Percentiles rank a stretch among this genome's conserved stretches.
Conservation (phyloP, 106 monocot species). For the Dactylorhiza incarnata region DNA sequence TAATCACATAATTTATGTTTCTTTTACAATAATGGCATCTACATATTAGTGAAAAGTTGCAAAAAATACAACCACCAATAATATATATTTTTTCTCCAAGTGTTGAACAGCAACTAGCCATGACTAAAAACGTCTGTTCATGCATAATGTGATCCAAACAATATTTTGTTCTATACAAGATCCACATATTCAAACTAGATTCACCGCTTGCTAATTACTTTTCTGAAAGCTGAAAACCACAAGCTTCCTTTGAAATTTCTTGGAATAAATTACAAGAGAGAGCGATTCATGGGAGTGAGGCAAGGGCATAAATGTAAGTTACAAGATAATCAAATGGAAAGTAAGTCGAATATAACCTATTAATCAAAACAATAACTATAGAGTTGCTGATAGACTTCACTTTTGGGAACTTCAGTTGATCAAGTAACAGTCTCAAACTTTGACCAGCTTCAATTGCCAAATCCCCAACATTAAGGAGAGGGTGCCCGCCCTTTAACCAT, state of each 20-base stretch:
- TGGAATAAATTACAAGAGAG: neutral
- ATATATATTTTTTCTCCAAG: neutral
- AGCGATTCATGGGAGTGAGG: neutral
- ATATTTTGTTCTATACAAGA: neutral
- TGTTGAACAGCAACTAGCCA: neutral
- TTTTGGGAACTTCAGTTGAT: slow-evolving; percentile 77
- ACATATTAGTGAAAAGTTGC: neutral
- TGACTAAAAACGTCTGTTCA: neutral
- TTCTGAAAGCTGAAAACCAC: neutral
- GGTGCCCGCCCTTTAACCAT: slow-evolving; percentile 83
- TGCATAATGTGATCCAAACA: slow-evolving; percentile 4
- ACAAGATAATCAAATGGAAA: neutral
- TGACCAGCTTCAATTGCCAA: slow-evolving; percentile 76
- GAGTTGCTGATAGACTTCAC: slow-evolving; percentile 77
- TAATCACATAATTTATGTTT: neutral
- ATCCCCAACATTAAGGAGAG: slow-evolving; percentile 75
- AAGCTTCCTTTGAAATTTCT: neutral
- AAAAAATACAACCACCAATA: neutral
- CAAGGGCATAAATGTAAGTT: neutral
- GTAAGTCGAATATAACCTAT: slow-evolving; percentile 41
- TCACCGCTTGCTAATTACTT: neutral
- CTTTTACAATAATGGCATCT: neutral
- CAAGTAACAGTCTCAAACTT: slow-evolving; percentile 73
- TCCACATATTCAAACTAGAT: neutral
- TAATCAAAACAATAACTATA: slow-evolving; percentile 74